phyloP scores from a whole-genome alignment of 78 protist genomes.

The Andalucia godoyi region DNA sequence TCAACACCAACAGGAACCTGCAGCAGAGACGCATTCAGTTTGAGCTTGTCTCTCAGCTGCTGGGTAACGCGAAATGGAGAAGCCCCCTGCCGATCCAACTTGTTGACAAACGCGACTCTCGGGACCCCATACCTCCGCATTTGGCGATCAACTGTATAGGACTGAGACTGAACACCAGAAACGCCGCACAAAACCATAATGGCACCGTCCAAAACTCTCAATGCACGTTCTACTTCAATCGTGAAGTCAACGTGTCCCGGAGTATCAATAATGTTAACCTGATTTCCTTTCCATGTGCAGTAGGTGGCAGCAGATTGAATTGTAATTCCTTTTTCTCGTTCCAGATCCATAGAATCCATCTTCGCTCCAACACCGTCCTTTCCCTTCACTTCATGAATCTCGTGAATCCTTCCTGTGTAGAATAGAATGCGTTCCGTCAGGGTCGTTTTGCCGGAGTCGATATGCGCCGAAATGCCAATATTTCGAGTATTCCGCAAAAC shows the following conservation, averaged over 20 bases:
- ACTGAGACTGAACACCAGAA: slow-evolving; percentile 72
- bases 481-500: no score
- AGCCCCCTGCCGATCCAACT: slow-evolving; percentile 76
- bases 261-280: slow-evolving; percentile 93
- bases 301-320: slow-evolving; percentile 93
- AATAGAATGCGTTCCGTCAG: slow-evolving; percentile 89
- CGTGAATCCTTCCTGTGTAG: slow-evolving; percentile 77
- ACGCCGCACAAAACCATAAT: slow-evolving; percentile 85
- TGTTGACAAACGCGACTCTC: slow-evolving; percentile 79
- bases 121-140: slow-evolving; percentile 90
- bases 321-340: slow-evolving; percentile 93
- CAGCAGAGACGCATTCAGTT: slow-evolving; percentile 63
- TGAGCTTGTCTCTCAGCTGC: slow-evolving; percentile 49
- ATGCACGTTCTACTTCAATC: slow-evolving; percentile 86
- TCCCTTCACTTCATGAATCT: slow-evolving; percentile 81
- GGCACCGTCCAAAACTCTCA: slow-evolving; percentile 87
- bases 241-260: slow-evolving; percentile 98
- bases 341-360: slow-evolving; percentile 93
- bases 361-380: slow-evolving; percentile 85
- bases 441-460: slow-evolving; percentile 92
- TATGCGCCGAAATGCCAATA: slow-evolving; percentile 85
- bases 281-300: slow-evolving; percentile 66
- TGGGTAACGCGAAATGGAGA: slow-evolving; percentile 4
- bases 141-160: slow-evolving; percentile 24
- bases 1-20: slow-evolving; percentile 71